These are phyloP conservation scores for Nemania sp. DNA, from an alignment of 2,329 filamentous ascomycete species.

Conservation along the genomic window DNA sequence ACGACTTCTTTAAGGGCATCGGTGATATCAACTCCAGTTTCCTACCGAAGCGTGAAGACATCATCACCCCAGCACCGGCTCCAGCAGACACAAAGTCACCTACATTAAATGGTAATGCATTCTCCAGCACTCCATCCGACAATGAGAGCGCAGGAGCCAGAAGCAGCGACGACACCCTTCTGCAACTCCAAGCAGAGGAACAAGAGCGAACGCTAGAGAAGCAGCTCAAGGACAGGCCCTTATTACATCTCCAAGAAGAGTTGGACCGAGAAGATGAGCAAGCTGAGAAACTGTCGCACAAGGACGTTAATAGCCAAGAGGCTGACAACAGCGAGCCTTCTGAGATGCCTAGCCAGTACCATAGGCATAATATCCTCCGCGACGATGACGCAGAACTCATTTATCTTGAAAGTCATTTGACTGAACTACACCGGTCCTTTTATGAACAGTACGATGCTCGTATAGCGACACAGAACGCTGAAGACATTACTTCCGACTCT, in stretches of 20 bases:
- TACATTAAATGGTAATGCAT: slow-evolving; percentile 37
- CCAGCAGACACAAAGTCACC: slow-evolving; percentile 42
- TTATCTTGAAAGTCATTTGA: slow-evolving; percentile 80
- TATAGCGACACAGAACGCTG: slow-evolving; percentile 59
- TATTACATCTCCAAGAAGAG: slow-evolving; percentile 92
- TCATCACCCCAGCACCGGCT: slow-evolving; percentile 53
- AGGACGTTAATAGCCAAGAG: slow-evolving; percentile 59
- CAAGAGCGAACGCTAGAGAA: slow-evolving; percentile 90
- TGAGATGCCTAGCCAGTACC: slow-evolving; percentile 56
- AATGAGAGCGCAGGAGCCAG: slow-evolving; percentile 41
- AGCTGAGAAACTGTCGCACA: slow-evolving; percentile 58
- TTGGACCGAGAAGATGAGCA: slow-evolving; percentile 86
- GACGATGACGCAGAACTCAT: slow-evolving; percentile 89
- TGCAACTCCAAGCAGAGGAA: slow-evolving; percentile 82
- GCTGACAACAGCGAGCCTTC: slow-evolving; percentile 47
- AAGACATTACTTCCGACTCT: slow-evolving; percentile 58
- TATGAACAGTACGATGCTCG: slow-evolving; percentile 83
- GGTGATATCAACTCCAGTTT: slow-evolving; percentile 99
- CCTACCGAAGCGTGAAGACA: slow-evolving; percentile 79
- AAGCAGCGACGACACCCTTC: slow-evolving; percentile 55
- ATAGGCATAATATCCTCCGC: slow-evolving; percentile 79
- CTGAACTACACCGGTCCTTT: slow-evolving; percentile 80
- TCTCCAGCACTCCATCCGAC: slow-evolving; percentile 32
- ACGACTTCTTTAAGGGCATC: slow-evolving; percentile 98
- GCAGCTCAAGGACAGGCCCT: slow-evolving; percentile 87